phyloP scores from a whole-genome alignment of 2,329 filamentous ascomycete genomes.

The Penicillium expansum region DNA sequence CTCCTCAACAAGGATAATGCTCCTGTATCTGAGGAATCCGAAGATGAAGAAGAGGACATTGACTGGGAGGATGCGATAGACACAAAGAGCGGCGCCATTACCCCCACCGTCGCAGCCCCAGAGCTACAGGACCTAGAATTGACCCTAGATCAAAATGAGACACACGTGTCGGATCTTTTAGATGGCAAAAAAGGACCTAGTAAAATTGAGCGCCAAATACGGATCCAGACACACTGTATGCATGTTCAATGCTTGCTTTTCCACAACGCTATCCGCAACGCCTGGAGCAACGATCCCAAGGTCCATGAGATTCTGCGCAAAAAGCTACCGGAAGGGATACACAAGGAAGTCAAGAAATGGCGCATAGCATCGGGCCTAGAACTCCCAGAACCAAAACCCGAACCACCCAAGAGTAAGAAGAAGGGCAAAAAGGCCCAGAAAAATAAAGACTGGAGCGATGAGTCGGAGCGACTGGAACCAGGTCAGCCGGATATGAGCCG shows the following conservation, averaged over 20 bases:
- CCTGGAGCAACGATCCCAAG: conserved; percentile 75
- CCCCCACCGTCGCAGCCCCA: conserved; percentile 43
- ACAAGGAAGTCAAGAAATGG: conserved; percentile 72
- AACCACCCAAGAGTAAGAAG: conserved; percentile 43
- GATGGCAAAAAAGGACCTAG: conserved; percentile 77
- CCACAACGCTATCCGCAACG: conserved; percentile 83
- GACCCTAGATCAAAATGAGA: conserved; percentile 58
- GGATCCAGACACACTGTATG: conserved; percentile 77
- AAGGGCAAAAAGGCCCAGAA: conserved; percentile 41
- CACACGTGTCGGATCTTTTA: conserved; percentile 58
- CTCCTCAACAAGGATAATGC: conserved; percentile 7
- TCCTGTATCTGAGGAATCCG: conserved; percentile 4
- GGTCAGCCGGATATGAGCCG: conserved; percentile 73
- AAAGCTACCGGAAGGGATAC: conserved; percentile 66
- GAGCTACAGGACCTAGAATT: conserved; percentile 69
- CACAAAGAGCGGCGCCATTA: conserved; percentile 36
- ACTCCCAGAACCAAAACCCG: conserved; percentile 41
- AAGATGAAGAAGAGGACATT: conserved; percentile 56
- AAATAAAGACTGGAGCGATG: conserved; percentile 67
- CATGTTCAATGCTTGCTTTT: conserved; percentile 86
- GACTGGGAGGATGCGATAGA: conserved; percentile 59
- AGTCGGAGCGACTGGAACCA: conserved; percentile 66
- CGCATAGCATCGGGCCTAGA: conserved; percentile 64
- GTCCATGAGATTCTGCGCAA: conserved; percentile 73
- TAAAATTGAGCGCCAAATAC: conserved; percentile 76